These are phyloP conservation scores for Lepraria neglecta DNA, from an alignment of 495 filamentous ascomycete genomes.

Conservation along the genomic window DNA sequence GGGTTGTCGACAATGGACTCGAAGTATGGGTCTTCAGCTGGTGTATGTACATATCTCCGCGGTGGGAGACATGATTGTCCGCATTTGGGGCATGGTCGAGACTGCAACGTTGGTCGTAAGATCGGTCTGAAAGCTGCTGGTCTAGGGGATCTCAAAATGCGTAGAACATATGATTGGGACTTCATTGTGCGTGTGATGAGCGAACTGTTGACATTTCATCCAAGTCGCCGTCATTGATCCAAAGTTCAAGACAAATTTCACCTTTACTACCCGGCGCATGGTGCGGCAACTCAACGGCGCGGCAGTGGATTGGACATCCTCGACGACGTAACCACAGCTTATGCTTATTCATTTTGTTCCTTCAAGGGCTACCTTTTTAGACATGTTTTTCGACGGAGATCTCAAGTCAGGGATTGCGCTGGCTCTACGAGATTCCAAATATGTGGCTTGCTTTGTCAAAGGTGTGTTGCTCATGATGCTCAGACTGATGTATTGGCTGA, in stretches of 20 bases:
- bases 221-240: too few relatives aligned
- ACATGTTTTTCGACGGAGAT: constrained; percentile 73
- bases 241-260: background rate
- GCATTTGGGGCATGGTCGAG: constrained; percentile 5
- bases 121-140: background rate
- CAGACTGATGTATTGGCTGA: background rate
- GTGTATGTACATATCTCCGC: constrained; percentile 30
- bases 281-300: background rate
- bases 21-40: constrained; percentile 66
- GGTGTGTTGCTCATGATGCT: constrained; percentile 42
- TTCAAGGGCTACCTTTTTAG: background rate
- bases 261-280: background rate
- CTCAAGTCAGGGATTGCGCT: constrained; percentile 70
- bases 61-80: background rate
- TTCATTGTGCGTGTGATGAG: background rate
- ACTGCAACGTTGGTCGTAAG: background rate
- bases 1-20: constrained; percentile 81
- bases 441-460: constrained; percentile 64
- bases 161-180: background rate
- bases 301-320: background rate
- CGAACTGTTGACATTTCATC: background rate
- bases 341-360: background rate
- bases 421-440: constrained; percentile 60
- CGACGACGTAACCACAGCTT: too few relatives aligned
- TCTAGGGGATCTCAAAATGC: background rate